Conservation (phyloP, 2,329 filamentous ascomycete genomes). For the Verruconis gallopava region DNA sequence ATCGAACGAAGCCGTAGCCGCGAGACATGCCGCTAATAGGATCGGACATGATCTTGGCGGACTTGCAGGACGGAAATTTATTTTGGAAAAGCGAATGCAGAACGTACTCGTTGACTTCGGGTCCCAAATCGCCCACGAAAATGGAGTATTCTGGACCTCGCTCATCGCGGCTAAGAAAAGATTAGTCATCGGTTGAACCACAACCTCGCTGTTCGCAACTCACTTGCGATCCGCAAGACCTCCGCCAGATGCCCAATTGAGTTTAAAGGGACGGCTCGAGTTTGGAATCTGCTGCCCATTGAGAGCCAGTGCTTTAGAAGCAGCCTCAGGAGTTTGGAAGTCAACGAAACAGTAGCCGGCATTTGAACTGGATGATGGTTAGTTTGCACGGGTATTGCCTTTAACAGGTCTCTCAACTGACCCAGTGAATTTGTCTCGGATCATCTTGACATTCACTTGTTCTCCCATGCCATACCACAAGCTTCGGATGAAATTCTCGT, state of each 20-base stretch:
- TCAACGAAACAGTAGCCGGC: slow-evolving; percentile 99
- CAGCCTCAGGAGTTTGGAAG: slow-evolving; percentile 69
- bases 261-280: slow-evolving; percentile 89
- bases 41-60: slow-evolving; percentile 99
- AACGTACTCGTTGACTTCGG: slow-evolving; percentile 97
- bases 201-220: slow-evolving; percentile 46
- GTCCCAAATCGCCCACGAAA: slow-evolving; percentile 94
- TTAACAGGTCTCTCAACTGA: no score
- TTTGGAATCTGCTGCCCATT: slow-evolving; percentile 88
- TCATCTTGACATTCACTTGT: slow-evolving; percentile 97
- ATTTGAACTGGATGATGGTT: slow-evolving; percentile 94
- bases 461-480: slow-evolving; percentile 91
- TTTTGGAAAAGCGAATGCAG: slow-evolving; percentile 93
- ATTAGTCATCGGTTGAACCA: not conserved
- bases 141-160: slow-evolving; percentile 93
- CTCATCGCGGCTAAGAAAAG: slow-evolving; percentile 58
- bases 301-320: slow-evolving; percentile 77
- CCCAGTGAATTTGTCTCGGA: slow-evolving; percentile 98
- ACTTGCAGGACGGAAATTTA: slow-evolving; percentile 95
- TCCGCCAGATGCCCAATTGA: slow-evolving; percentile 97
- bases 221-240: slow-evolving; percentile 72
- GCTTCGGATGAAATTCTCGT: slow-evolving; percentile 95
- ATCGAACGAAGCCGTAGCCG: slow-evolving; percentile 95
- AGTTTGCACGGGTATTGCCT: no score
- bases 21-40: slow-evolving; percentile 95